These are phyloP conservation scores for Harrya chromipes DNA, from an alignment of 768 basidiomycete species.

Conservation along the genomic window DNA sequence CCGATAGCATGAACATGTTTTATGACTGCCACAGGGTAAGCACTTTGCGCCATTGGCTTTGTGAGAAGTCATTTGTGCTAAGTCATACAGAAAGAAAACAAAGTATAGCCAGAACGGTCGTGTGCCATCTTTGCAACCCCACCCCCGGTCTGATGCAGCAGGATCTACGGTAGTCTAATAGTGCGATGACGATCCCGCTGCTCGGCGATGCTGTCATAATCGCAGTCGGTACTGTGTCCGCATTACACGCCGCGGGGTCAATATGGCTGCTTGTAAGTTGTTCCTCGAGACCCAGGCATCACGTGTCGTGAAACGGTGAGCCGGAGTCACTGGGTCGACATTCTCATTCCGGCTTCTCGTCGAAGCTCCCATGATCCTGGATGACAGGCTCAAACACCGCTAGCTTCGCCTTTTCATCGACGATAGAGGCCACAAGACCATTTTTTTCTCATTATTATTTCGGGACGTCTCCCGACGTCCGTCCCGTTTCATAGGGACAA, in stretches of 20 bases:
- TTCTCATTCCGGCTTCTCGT: not conserved
- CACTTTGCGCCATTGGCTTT: slow-evolving; percentile 18
- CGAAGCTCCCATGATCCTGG: slow-evolving; percentile 2
- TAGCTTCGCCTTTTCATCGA: not conserved
- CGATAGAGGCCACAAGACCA: not conserved
- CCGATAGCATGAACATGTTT: not conserved
- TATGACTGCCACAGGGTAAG: slow-evolving; percentile 26
- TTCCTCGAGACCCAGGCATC: not conserved
- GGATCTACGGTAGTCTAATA: not conserved
- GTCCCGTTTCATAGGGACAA: not conserved
- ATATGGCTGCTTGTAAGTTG: not conserved
- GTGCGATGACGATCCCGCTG: not conserved
- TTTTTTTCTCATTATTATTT: not conserved
- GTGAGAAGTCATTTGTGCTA: not conserved
- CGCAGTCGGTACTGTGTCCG: not conserved
- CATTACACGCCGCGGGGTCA: not conserved
- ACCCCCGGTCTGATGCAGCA: no score
- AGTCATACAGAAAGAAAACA: not conserved
- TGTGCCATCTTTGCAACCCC: not conserved
- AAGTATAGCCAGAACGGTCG: not conserved
- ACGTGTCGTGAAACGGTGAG: slow-evolving; percentile 4
- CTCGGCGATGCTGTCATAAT: not conserved
- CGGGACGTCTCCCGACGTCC: slow-evolving; percentile 1
- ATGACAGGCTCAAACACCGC: not conserved
- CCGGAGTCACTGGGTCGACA: slow-evolving; percentile 1